Percentiles rank a stretch among this genome's conserved stretches.
phyloP scores from a whole-genome alignment of 805 yeast species.

The Wickerhamiella siamensis region DNA sequence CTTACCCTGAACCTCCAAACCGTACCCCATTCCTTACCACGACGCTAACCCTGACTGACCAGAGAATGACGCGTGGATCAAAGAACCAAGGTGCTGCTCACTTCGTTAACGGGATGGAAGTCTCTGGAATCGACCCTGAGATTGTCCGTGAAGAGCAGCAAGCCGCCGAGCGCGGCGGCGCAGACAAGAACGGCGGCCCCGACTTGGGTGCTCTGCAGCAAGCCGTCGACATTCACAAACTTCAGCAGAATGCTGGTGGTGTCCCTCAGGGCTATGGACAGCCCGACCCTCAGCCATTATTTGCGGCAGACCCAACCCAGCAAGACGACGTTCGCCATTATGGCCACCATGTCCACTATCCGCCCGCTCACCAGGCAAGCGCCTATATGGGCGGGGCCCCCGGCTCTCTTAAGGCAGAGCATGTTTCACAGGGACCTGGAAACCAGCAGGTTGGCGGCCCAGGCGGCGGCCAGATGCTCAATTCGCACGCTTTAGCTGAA shows the following conservation, averaged over 20 bases:
- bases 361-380: constrained; percentile 10
- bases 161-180: constrained; percentile 8
- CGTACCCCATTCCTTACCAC: constrained; percentile 8
- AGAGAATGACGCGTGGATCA: constrained; percentile 5
- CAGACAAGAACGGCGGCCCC: constrained; percentile 1
- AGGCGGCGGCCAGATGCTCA: constrained; percentile 1
- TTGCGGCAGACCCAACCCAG: background rate
- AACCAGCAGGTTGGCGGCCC: background rate
- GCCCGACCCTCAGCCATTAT: constrained; percentile 3
- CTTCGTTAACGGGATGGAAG: constrained; percentile 14
- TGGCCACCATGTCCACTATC: background rate
- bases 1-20: constrained; percentile 5
- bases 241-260: constrained; percentile 9
- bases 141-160: constrained; percentile 22
- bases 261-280: constrained; percentile 2
- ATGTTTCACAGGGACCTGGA: constrained; percentile 6
- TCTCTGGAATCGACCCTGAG: constrained; percentile 23
- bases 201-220: background rate
- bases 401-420: constrained; percentile 11
- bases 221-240: constrained; percentile 9
- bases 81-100: background rate
- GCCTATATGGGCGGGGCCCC: constrained; percentile 16
- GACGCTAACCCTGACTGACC: constrained; percentile 4
- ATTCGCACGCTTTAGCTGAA: background rate
- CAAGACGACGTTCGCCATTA: constrained; percentile 2